Base-by-base conservation (phyloP, 23 red algal genomes). In the Agarophyton chilense region DNA sequence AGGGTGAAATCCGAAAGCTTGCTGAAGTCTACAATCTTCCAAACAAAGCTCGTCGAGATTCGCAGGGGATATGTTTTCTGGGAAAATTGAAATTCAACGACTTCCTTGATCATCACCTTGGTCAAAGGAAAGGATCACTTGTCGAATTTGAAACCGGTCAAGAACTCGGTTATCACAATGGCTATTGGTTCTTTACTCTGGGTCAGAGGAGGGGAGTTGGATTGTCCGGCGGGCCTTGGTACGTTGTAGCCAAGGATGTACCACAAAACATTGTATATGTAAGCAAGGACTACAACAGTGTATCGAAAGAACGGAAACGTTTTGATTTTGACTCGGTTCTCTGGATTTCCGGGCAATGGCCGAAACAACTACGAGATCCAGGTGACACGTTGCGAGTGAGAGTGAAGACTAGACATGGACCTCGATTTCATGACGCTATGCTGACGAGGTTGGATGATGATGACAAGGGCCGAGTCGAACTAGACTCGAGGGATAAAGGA, bases 1-100 rank as follows among this genome's bases (percentile, higher is more conserved):
- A 98, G 80, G 58, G 34, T 10, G 76, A 67, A 29, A 93, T 98
- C 24, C 80, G 96, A 45, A 19, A 14, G 53, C 65, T 91, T 33
- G 96, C 96, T 19, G 52, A 82, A 18, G 50, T 28, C 49, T 95
- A 89, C 55, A 61, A 90, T n/a, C 82, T 98, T 81, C 90, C 96
- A 19, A 98, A 95, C 70, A 43, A 90, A 32, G 22, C 36, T 35
- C 82, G 96, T 12, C 62, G 63, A 33, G 96, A 98, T 57, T 98
- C 96, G 52, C 96, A 98, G 58, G 96, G 96, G 36, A 98, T 98
- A 29, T 98, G 96, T 78, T 98, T 98, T 65, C 78, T 98, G 7
- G 96, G 96, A 28, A 95, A 98, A 71, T 82, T 98, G 22, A 88
- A 90, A 53, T 98, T 98, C 80, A 93, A 98, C 50, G 92, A 92